A percentile compares a stretch with the other conserved stretches of the same genome.
These are phyloP conservation scores for Diaporthe longicolla DNA, from an alignment of 2,329 filamentous ascomycete species.

Conservation along the genomic window DNA sequence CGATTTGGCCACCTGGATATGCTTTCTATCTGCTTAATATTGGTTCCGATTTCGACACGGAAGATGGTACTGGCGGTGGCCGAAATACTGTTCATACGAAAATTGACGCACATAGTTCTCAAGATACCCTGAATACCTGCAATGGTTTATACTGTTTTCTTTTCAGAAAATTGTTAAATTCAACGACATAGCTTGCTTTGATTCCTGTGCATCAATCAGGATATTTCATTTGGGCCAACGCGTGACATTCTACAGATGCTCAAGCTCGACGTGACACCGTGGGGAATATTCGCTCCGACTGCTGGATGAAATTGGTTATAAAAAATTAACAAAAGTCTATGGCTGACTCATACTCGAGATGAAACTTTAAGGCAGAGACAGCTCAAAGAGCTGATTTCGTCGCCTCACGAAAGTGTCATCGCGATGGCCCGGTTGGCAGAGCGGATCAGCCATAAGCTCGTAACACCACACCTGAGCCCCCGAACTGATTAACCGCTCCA, in stretches of 20 bases:
- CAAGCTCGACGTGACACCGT: background rate
- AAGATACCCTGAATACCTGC: constrained; percentile 19
- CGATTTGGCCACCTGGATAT: background rate
- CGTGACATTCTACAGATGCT: background rate
- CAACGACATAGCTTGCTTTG: background rate
- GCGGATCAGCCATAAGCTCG: background rate
- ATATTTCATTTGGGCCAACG: background rate
- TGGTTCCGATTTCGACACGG: background rate
- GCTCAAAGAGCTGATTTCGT: too few relatives aligned
- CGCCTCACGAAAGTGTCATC: too few relatives aligned
- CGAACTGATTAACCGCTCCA: background rate
- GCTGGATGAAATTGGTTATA: background rate
- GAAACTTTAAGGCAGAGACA: too few relatives aligned
- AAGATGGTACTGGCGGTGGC: background rate
- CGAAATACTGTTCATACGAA: background rate
- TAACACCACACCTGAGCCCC: background rate
- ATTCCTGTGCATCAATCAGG: background rate
- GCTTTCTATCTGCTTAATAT: background rate
- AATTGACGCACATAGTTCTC: constrained; percentile 18
- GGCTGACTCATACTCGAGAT: background rate
- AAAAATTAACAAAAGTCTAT: background rate
- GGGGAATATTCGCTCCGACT: background rate
- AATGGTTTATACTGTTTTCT: background rate
- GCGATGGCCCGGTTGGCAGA: too few relatives aligned
- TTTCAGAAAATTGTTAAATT: background rate